A percentile compares a stretch with the other conserved stretches of the same genome.
These are phyloP conservation scores for Dioscorea zingiberensis DNA, from an alignment of 106 monocot genomes.

Conservation along the genomic window DNA sequence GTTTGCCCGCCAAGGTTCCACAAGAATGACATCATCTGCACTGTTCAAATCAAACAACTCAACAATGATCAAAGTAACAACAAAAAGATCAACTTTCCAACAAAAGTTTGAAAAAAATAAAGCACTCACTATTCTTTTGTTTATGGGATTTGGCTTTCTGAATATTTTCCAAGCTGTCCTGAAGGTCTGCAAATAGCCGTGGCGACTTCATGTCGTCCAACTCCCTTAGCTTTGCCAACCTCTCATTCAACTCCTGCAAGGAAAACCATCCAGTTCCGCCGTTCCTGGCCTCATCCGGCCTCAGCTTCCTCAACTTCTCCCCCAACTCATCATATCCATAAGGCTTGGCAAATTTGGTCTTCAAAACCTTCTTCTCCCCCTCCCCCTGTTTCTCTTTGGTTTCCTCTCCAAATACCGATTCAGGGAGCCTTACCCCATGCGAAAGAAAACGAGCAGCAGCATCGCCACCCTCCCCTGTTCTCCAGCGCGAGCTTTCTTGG, in stretches of 20 bases:
- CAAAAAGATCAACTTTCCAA: background rate
- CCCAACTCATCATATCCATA: slow-evolving; percentile 73
- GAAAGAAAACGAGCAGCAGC: background rate
- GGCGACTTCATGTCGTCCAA: slow-evolving; percentile 52
- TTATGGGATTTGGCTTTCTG: slow-evolving; percentile 15
- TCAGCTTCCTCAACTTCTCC: slow-evolving; percentile 60
- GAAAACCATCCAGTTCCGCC: slow-evolving; percentile 47
- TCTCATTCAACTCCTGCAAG: slow-evolving; percentile 58
- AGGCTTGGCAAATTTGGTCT: slow-evolving; percentile 51
- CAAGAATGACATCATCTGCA: slow-evolving; percentile 34
- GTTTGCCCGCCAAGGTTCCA: slow-evolving; percentile 34
- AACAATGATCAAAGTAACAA: slow-evolving; percentile 9
- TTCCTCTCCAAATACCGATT: slow-evolving; percentile 75
- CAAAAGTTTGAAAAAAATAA: background rate
- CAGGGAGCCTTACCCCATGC: slow-evolving; percentile 19
- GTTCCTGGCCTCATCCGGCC: slow-evolving; percentile 33
- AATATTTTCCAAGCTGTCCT: slow-evolving; percentile 36
- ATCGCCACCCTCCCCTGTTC: background rate
- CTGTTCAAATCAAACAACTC: slow-evolving; percentile 27
- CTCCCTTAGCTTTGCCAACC: slow-evolving; percentile 76
- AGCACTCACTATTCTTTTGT: slow-evolving; percentile 16
- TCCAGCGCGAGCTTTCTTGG: slow-evolving; percentile 19
- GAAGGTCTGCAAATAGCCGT: slow-evolving; percentile 23
- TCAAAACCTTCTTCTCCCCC: slow-evolving; percentile 17
- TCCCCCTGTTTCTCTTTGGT: slow-evolving; percentile 30